Evolutionary conservation across 2,329 filamentous ascomycete species (phyloP), one percentile per base, ranked within the genome.

Genomic region (Hypoxylon sp.): DNA sequence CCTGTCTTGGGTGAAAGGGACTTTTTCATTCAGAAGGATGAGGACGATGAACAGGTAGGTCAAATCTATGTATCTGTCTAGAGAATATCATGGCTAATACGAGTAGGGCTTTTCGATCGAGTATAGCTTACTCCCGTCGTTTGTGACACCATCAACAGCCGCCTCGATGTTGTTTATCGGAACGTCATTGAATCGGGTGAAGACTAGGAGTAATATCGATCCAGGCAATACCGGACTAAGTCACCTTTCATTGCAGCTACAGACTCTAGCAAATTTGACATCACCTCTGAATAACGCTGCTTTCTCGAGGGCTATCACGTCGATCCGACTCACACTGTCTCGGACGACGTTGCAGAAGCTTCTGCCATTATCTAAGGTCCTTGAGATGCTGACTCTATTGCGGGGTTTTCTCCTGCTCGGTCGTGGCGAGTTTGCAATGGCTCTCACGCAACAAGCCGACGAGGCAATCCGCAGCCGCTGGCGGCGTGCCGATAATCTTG

Each of bases 151-250:
- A 0, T 80, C 89, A 4, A 91, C 92, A 1, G 93, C 92, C 6
- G 84, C 87, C 3, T 97, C 94, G 0, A 92, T 98, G 75, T 81
- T 97, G 4, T 97, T 97, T 73, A 90, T 97, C 65, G 95, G 95
- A 10, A 91, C 91, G 68, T 96, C 93, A 0, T 81, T 98, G 48
- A 93, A 96, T 70, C 92, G 97, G 68, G 90, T 97, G 56, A 85
- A 91, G 51, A 83, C 85, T 15, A 83, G 81, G 69, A 81, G 81
- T 58, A 81, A 77, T 48, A 74, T 79, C 8, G 79, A 82, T 62
- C 77, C 79, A 13, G 75, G 79, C 53, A 68, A 81, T 19, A 78
- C 79, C 32, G 86, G 87, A 28, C 78, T 88, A 4, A 82, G 86
- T 19, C 84, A 92, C 50, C 79, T 92, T 1, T 86, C 90, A 0